These are phyloP conservation scores for Pythium aphanidermatum DNA, from an alignment of 352 stramenopile genomes.

Conservation along the genomic window DNA sequence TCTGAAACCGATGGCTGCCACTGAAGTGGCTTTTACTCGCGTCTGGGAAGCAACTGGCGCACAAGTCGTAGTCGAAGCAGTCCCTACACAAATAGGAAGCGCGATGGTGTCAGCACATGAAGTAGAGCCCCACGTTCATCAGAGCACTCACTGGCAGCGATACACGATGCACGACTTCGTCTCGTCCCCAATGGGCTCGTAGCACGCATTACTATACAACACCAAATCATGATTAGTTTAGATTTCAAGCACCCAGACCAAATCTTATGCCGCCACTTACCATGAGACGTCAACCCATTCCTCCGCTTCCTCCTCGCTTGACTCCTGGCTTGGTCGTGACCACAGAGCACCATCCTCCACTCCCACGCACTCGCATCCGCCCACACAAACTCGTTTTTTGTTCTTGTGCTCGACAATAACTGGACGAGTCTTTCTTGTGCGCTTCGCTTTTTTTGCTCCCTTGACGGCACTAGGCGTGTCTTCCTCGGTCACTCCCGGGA, in stretches of 20 bases:
- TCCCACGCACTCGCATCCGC: slow-evolving; percentile 47
- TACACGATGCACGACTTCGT: slow-evolving; percentile 2
- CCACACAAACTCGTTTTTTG: slow-evolving; percentile 34
- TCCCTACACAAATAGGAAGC: slow-evolving; percentile 41
- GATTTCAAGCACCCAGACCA: no score
- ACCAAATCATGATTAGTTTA: no score
- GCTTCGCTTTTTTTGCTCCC: slow-evolving; percentile 6
- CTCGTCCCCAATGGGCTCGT: slow-evolving; percentile 1
- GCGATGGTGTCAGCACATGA: no score
- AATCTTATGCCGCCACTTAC: slow-evolving; percentile 38
- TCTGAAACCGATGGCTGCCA: slow-evolving; percentile 18
- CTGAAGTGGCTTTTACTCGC: slow-evolving; percentile 13
- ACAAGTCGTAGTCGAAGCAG: slow-evolving; percentile 77
- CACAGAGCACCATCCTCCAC: slow-evolving; percentile 14
- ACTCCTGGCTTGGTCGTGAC: slow-evolving; percentile 13
- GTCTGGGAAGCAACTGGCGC: slow-evolving; percentile 30
- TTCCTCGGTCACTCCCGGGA: slow-evolving; percentile 1
- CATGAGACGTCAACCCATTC: slow-evolving; percentile 38
- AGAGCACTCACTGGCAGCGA: slow-evolving; percentile 6
- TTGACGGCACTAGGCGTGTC: not conserved
- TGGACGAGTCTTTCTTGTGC: slow-evolving; percentile 2
- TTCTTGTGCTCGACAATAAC: slow-evolving; percentile 23
- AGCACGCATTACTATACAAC: slow-evolving; percentile 20
- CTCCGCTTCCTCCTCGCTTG: slow-evolving; percentile 23
- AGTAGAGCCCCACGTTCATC: no score